Evolutionary conservation across 2,329 filamentous ascomycete species (phyloP), one percentile per base, ranked within the genome.

Genomic region (Corinectria fuckeliana): DNA sequence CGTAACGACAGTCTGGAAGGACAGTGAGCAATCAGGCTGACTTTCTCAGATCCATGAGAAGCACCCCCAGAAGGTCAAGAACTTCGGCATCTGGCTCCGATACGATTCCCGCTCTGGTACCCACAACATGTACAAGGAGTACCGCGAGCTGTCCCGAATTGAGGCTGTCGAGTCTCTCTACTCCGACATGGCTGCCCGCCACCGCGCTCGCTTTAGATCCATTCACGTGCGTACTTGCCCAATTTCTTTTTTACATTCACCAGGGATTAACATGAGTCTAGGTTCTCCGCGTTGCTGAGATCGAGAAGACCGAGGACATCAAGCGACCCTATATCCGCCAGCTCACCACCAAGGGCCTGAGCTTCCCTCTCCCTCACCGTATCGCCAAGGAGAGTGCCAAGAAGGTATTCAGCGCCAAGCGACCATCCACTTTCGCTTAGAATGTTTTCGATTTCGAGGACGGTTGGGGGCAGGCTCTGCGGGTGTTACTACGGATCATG

Each of bases 81-180:
- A 97, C 91, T 98, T 99, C 81, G 95, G 95, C 81, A 90, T 99
- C 89, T 99, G 96, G 96, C 90, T 99, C 85, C 93, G 96, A 80
- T 99, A 99, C 87, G 94, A 99, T 86, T 99, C 96, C 67, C 94
- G 95, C 83, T 98, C 95, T 76, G 95, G 95, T 76, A 99, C 95
- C 76, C 95, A 99, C 93, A 99, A 99, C 91, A 99, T 99, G 95
- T 99, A 99, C 92, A 98, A 98, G 90, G 95, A 99, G 90, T 98
- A 97, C 91, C 92, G 95, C 80, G 95, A 98, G 88, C 91, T 98
- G 88, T 94, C 91, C 80, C 88, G 95, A 82, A 91, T 90, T 77
- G 94, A 95, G 73, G 95, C 95, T 71, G 94, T 98, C 77, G 91
- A 98, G 84, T 84, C 94, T 73, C 89, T 99, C 79, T 99, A 99